Base-by-base conservation (phyloP, 78 protist species). In the Dictyostelium purpureum region DNA sequence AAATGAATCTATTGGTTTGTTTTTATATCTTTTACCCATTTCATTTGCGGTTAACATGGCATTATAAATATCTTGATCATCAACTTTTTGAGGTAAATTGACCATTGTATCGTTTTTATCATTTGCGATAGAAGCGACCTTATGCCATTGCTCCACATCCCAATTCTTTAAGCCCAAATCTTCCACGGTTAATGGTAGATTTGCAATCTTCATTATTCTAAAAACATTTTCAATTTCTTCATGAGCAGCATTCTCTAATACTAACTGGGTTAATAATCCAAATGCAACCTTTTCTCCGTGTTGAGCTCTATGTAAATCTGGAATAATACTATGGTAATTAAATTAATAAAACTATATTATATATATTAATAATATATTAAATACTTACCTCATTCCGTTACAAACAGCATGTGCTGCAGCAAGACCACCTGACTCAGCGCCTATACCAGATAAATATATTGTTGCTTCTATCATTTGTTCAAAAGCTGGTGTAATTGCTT, bases 11-110 rank as follows among this genome's bases (percentile, higher is more conserved):
- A 57, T 21, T 4, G 66, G 11, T 26, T 26, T 57, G 21, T 57
- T 10, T 57, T 57, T 57, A 57, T 57, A 57, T 57, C 37, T 57
- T 57, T 57, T 57, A 57, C 66, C 66, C 66, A 57, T 57, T 57
- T 57, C 66, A 26, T 57, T 57, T 57, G 66, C 66, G 0, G 35
- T 26, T 0, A 57, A 4, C 21, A 57, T 57, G 7, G 66, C 21
- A 57, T 57, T 10, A n/a, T 26, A 57, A 18, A 57, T 57, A 10
- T 57, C 66, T 26, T 57, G 38, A 57, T 57, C 11, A 11, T 57
- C 66, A 26, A 57, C 21, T 0, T 21, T 24, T 57, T 35, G 21
- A 9, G 11, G 26, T 35, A 57, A 26, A 26, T 57, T 57, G 6
- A 35, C 21, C 66, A 57, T 57, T n/a, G 66, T 57, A 57, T 57